These are phyloP conservation scores for Decorospora gaudefroyi DNA, from an alignment of 2,329 filamentous ascomycete species.

Conservation along the genomic window DNA sequence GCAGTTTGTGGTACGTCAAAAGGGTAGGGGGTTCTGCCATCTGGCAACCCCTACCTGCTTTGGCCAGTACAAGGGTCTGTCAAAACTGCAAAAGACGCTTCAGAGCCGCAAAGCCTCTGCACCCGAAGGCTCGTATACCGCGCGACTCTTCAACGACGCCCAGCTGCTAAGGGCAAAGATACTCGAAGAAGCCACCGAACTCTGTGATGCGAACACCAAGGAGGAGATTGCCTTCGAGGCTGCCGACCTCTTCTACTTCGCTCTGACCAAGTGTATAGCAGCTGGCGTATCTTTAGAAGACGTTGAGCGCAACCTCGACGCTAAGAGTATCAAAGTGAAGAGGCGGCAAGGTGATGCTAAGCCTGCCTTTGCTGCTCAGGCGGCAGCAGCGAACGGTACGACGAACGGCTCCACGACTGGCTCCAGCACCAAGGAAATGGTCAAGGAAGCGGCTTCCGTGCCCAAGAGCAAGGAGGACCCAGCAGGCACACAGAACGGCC, in stretches of 20 bases:
- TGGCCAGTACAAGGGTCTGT: constrained; percentile 78
- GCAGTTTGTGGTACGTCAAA: constrained; percentile 86
- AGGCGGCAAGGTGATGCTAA: constrained; percentile 92
- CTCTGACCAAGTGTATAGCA: constrained; percentile 83
- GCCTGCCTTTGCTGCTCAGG: constrained; percentile 85
- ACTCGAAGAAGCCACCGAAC: constrained; percentile 95
- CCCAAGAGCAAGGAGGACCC: constrained; percentile 59
- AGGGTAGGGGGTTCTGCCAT: constrained; percentile 90
- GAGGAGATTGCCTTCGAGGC: constrained; percentile 91
- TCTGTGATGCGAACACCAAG: constrained; percentile 82
- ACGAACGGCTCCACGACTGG: constrained; percentile 27
- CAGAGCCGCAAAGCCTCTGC: constrained; percentile 79
- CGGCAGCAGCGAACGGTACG: constrained; percentile 42
- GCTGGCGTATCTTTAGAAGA: constrained; percentile 85
- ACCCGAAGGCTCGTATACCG: constrained; percentile 89
- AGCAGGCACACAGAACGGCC: constrained; percentile 56
- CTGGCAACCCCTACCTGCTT: constrained; percentile 92
- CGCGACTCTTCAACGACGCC: constrained; percentile 86
- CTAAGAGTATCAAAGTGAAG: constrained; percentile 95
- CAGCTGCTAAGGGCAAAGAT: constrained; percentile 93
- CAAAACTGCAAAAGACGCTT: constrained; percentile 85
- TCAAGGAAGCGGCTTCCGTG: constrained; percentile 58
- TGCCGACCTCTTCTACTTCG: constrained; percentile 94
- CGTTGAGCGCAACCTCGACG: constrained; percentile 88
- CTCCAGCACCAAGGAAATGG: constrained; percentile 45